Conservation (phyloP, 257 asterid genomes). For the Lantana camara region DNA sequence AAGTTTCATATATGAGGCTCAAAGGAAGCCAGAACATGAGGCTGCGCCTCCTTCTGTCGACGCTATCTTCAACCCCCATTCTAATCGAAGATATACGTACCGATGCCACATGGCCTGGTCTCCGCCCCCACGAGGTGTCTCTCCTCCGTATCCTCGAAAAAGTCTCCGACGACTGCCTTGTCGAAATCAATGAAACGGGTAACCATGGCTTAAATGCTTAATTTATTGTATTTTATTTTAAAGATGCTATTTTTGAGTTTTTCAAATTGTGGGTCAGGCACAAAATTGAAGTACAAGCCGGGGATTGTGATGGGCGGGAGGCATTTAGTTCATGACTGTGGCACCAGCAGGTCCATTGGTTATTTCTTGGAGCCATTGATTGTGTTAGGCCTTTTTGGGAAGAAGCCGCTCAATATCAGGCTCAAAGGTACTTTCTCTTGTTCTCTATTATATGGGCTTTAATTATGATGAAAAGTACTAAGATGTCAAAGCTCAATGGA, state of each 20-base stretch:
- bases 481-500: too few relatives aligned
- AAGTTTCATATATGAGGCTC: slow-evolving; percentile 51
- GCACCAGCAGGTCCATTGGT: slow-evolving; percentile 66
- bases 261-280: slow-evolving; percentile 48
- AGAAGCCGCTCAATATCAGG: slow-evolving; percentile 66
- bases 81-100: slow-evolving; percentile 80
- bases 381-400: slow-evolving; percentile 80
- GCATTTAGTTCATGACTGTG: slow-evolving; percentile 74
- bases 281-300: slow-evolving; percentile 82
- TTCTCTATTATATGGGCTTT: not conserved
- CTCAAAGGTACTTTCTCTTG: slow-evolving; percentile 58
- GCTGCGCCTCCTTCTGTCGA: slow-evolving; percentile 76
- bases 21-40: slow-evolving; percentile 77
- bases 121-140: slow-evolving; percentile 74
- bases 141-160: slow-evolving; percentile 77
- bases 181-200: slow-evolving; percentile 88
- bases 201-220: not conserved
- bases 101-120: slow-evolving; percentile 73
- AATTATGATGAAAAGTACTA: too few relatives aligned
- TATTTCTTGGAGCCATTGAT: slow-evolving; percentile 86
- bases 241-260: not conserved
- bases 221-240: not conserved
- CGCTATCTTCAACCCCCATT: slow-evolving; percentile 74
- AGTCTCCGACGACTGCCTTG: slow-evolving; percentile 69
- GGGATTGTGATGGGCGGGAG: slow-evolving; percentile 90